Conservation (phyloP, 305 asterid species). For the Ajuga reptans region DNA sequence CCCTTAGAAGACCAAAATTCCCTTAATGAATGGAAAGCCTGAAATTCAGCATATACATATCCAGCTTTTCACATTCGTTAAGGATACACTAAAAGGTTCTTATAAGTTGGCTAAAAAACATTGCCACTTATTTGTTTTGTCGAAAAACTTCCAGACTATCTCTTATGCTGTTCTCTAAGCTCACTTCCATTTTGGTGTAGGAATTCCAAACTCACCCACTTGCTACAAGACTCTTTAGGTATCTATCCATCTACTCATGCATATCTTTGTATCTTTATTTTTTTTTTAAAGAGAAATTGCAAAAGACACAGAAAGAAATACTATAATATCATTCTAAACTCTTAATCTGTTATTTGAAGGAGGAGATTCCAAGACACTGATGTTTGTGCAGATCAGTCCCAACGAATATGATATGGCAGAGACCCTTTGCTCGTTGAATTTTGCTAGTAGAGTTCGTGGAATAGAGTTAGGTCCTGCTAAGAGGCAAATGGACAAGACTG, state of each 20-base stretch:
- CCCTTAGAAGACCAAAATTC: too few relatives aligned
- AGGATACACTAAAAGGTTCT: too few relatives aligned
- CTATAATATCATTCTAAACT: background rate
- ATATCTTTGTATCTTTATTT: background rate
- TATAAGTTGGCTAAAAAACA: too few relatives aligned
- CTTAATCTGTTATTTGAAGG: constrained; percentile 36
- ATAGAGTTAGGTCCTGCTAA: constrained; percentile 94
- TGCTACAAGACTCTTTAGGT: constrained; percentile 99
- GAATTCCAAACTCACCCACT: constrained; percentile 96
- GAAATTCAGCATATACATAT: too few relatives aligned
- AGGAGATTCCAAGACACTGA: constrained; percentile 91
- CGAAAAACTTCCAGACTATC: too few relatives aligned
- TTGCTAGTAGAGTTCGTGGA: constrained; percentile 94
- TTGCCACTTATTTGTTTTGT: too few relatives aligned
- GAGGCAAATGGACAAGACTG: constrained; percentile 78
- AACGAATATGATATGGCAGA: constrained; percentile 77
- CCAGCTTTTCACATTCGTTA: too few relatives aligned
- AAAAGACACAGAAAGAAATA: background rate
- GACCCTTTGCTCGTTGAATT: constrained; percentile 87
- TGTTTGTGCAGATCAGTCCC: constrained; percentile 98
- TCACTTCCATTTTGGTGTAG: constrained; percentile 34
- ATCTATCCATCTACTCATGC: constrained; percentile 4
- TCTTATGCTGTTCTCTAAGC: background rate
- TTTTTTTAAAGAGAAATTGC: background rate
- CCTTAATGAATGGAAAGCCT: too few relatives aligned